These are phyloP conservation scores for Cercospora sp. DNA, from an alignment of 2,329 filamentous ascomycete species.

Conservation along the genomic window DNA sequence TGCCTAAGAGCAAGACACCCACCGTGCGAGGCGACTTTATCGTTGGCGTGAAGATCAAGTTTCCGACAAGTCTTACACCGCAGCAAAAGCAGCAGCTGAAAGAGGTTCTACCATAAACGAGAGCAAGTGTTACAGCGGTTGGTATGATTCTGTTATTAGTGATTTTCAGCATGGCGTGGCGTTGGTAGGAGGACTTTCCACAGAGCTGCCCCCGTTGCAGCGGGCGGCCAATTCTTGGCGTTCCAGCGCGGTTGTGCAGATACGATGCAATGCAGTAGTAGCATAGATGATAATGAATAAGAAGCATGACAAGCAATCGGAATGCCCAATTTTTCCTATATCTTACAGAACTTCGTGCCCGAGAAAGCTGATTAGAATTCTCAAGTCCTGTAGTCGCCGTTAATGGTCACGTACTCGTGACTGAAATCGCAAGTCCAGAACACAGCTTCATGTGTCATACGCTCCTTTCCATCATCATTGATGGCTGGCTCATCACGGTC, in stretches of 20 bases:
- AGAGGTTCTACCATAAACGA: constrained; percentile 62
- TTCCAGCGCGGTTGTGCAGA: neutral
- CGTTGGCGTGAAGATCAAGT: constrained; percentile 88
- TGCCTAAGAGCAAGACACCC: constrained; percentile 92
- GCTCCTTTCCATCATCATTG: neutral
- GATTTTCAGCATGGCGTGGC: constrained; percentile 13
- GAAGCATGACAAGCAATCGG: neutral
- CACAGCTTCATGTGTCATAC: constrained; percentile 55
- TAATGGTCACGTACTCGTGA: constrained; percentile 75
- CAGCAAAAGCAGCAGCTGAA: constrained; percentile 78
- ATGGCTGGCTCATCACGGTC: constrained; percentile 49
- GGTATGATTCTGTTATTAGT: neutral
- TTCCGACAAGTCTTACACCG: constrained; percentile 74
- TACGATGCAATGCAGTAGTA: constrained; percentile 4
- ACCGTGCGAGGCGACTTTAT: constrained; percentile 82
- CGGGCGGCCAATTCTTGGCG: neutral
- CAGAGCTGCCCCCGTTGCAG: neutral
- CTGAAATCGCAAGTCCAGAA: constrained; percentile 89
- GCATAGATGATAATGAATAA: constrained; percentile 10
- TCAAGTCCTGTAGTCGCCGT: constrained; percentile 66
- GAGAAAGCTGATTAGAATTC: neutral
- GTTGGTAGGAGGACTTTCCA: neutral
- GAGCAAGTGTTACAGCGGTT: constrained; percentile 32
- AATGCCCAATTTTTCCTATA: neutral
- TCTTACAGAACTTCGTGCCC: neutral